Conservation (phyloP, 148 eudicot species). For the Chenopodium formosanum region DNA sequence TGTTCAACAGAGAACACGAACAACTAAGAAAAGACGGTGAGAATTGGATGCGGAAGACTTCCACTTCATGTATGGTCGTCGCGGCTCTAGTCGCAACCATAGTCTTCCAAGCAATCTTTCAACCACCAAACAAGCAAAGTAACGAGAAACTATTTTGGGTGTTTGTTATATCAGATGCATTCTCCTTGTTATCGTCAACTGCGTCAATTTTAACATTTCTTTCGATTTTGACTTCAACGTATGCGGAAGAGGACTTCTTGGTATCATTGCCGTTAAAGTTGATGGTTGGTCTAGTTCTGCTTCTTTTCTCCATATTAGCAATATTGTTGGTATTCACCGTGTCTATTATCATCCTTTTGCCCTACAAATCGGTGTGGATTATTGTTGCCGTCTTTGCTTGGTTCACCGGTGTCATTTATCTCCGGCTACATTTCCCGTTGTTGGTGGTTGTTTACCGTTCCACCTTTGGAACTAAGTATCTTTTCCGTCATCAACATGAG, state of each 20-base stretch:
- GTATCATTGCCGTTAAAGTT: not conserved
- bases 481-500: not conserved
- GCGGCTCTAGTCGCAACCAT: constrained; percentile 33
- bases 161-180: not conserved
- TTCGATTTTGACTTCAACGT: constrained; percentile 33
- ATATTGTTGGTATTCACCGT: not conserved
- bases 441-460: not conserved
- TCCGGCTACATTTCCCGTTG: not conserved
- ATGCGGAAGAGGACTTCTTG: constrained; percentile 33
- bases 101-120: constrained; percentile 1
- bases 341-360: not conserved
- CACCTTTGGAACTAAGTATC: not conserved
- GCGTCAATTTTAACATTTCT: constrained; percentile 25
- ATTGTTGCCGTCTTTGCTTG: not conserved
- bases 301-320: not conserved
- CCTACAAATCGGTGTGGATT: not conserved
- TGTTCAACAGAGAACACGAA: constrained; percentile 17
- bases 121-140: constrained; percentile 19
- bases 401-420: not conserved
- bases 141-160: constrained; percentile 11
- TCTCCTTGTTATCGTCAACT: not conserved
- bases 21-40: not conserved
- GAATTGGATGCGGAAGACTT: constrained; percentile 16
- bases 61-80: constrained; percentile 38
- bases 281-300: not conserved